These are phyloP conservation scores for Xylaria intraflava DNA, from an alignment of 495 filamentous ascomycete genomes.

Conservation along the genomic window DNA sequence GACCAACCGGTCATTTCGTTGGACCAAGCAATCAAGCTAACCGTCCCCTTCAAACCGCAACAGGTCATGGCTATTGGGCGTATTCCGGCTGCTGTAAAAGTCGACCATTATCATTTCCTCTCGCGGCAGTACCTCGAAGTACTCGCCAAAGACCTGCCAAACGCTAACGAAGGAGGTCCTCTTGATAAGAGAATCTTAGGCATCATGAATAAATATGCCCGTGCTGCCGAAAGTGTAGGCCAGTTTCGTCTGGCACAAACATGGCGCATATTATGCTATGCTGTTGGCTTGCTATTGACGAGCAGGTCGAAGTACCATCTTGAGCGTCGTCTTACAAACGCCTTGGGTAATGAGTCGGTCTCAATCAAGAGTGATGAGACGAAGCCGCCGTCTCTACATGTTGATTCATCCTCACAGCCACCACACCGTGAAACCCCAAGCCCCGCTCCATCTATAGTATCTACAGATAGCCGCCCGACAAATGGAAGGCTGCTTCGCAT, in stretches of 20 bases:
- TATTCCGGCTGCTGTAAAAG: slow-evolving; percentile 49
- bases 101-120: slow-evolving; percentile 52
- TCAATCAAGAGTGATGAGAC: not conserved
- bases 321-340: slow-evolving; percentile 29
- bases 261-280: slow-evolving; percentile 63
- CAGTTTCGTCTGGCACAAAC: slow-evolving; percentile 64
- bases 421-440: slow-evolving; percentile 26
- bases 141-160: slow-evolving; percentile 35
- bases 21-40: slow-evolving; percentile 54
- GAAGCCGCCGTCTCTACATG: slow-evolving; percentile 1
- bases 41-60: slow-evolving; percentile 45
- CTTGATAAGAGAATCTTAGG: slow-evolving; percentile 39
- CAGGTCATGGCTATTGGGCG: slow-evolving; percentile 58
- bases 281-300: slow-evolving; percentile 53
- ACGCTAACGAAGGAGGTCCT: slow-evolving; percentile 15
- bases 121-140: slow-evolving; percentile 52
- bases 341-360: not conserved
- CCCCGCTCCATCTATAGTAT: slow-evolving; percentile 27
- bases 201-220: slow-evolving; percentile 58
- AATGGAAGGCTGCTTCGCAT: slow-evolving; percentile 31
- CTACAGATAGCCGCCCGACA: slow-evolving; percentile 19
- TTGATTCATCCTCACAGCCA: slow-evolving; percentile 8
- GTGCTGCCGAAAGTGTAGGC: slow-evolving; percentile 51
- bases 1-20: slow-evolving; percentile 51
- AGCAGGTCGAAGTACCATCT: slow-evolving; percentile 53